Base-by-base conservation (phyloP, 202 grass and related monocot genomes). In the Dendrocalamus latiflorus region DNA sequence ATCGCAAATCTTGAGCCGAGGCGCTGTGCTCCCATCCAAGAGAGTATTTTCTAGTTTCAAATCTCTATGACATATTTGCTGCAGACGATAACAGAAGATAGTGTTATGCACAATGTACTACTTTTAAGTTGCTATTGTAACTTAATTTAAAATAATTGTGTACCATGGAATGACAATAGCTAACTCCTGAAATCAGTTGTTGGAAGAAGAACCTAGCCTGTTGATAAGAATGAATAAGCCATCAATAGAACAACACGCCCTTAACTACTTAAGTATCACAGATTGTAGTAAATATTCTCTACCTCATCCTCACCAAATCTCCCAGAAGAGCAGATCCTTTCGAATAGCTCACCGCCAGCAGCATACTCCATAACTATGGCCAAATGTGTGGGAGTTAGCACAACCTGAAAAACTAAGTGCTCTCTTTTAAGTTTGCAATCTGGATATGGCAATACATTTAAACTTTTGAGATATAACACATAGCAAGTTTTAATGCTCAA, bases 141-240 rank as follows among this genome's bases (percentile, higher is more conserved):
- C 30, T 60, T 83, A 67, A 74, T 48, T 34, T 73, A 8, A 83
- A 56, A 84, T 38, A 70, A 54, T 28, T 76, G 34, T 76, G 70
- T 93, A 99, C 96, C 96, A 99, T 99, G 69, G 93, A 95, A 63
- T 96, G 96, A 48, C 96, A 99, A 84, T 94, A 99, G 89, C 96
- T 99, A 87, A 99, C 96, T 82, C 96, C 96, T 10, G 93, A 99
- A 83, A 99, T 90, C 65, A 99, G 74, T 83, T 99, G 93, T 79
- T 99, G 96, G 79, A 99, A 99, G 96, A 99, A 99, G 72, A 99
- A 99, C 41, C 96, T 95, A 66, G 93, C 96, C 96, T 99, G 87
- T 74, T 9, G 34, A 51, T 71, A 66, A 77, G 70, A 68, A 81
- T 34, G 53, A 77, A 62, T 58, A 65, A 76, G 85, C 6, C 62